phyloP scores from a whole-genome alignment of 2,329 filamentous ascomycete species.

The Colletotrichum ledebouriae region DNA sequence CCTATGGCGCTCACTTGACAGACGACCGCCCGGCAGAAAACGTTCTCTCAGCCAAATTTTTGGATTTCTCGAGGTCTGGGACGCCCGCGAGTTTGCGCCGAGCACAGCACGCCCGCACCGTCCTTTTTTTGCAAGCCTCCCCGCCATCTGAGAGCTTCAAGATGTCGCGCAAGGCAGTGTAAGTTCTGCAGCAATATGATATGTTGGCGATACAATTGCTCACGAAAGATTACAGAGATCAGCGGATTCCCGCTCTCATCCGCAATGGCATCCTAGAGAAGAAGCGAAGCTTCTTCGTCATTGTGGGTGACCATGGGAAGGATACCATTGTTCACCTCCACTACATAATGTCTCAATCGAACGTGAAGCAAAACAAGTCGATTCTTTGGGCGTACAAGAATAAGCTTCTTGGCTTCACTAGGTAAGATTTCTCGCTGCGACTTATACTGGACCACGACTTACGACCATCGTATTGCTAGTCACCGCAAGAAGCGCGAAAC shows the following conservation, averaged over 20 bases:
- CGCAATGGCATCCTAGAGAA: conserved; percentile 94
- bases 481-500: conserved; percentile 98
- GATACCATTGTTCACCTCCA: conserved; percentile 96
- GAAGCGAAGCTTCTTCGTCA: conserved; percentile 97
- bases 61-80: conserved; percentile 49
- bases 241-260: conserved; percentile 91
- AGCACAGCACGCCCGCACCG: conserved; percentile 27
- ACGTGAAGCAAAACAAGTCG: conserved; percentile 91
- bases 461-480: conserved; percentile 57
- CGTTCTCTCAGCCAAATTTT: conserved; percentile 51
- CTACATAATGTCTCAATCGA: conserved; percentile 90
- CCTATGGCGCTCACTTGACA: neutral
- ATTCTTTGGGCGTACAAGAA: conserved; percentile 99
- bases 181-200: conserved; percentile 45
- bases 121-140: conserved; percentile 21
- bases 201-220: neutral
- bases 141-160: conserved; percentile 46
- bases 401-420: conserved; percentile 93
- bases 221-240: conserved; percentile 70
- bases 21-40: conserved; percentile 58
- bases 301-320: conserved; percentile 94
- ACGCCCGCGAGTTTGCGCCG: conserved; percentile 12
- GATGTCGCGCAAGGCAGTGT: conserved; percentile 73
- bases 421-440: conserved; percentile 53
- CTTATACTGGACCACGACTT: conserved; percentile 6